Evolutionary conservation across 352 stramenopile genomes (phyloP), one percentile per base, ranked within the genome.

Genomic region (Globisporangium nunn): DNA sequence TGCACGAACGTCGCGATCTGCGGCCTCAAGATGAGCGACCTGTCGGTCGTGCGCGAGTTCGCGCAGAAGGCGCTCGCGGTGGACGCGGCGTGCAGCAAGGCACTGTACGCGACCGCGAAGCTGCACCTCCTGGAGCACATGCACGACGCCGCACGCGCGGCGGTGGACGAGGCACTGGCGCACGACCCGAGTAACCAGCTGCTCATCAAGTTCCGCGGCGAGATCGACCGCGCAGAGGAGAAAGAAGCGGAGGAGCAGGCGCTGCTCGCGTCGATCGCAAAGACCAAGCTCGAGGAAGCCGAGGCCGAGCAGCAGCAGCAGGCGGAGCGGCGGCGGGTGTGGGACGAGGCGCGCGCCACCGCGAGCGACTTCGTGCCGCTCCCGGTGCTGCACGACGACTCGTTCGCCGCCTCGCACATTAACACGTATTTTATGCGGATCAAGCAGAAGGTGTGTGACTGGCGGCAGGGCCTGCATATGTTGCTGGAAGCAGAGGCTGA

Each of bases 1-100:
- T 92, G 84, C 55, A 78, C 66, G 61, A 94, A 94, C 59, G 59
- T 91, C 6, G 81, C 84, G 1, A 71, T 94, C 33, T 94, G 84
- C 48, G 81, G 67, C 11, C 70, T 94, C 50, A 94, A 91, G 56
- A 53, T 87, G 57, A 66, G 72, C 37, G 68, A 86, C 37, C 48
- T 68, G 8, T 71, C 78, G 10, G 14, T 71, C n/a, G 76, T 90
- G 31, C 73, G 70, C 1, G 64, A 85, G 59, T 90, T 86, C 50
- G 70, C 81, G 4, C 50, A 55, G 18, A 83, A 85, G n/a, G 75
- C 81, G 6, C 63, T 92, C 18, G 65, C 56, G 0, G 72, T 86
- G 1, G 64, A 88, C 10, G 46, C 71, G 14, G 15, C 48, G 6
- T 78, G 70, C 8, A 68, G 50, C 12, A 94, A 94, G 57, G 81